Base-by-base conservation (phyloP, 371 early-diverging fungal species). In the Mucor irregularis region DNA sequence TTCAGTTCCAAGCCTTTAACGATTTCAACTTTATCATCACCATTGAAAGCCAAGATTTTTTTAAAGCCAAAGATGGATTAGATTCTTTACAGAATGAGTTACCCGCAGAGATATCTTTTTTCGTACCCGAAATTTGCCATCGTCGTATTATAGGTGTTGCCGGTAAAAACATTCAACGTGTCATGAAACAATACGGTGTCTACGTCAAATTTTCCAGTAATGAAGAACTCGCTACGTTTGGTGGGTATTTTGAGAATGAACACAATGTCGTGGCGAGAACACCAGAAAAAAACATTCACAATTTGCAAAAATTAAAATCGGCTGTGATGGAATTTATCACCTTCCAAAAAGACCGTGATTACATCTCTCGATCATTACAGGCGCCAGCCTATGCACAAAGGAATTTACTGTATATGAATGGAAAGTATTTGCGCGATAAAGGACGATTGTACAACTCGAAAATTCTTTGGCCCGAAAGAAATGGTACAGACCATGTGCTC, bases 181-280 rank as follows among this genome's bases (percentile, higher is more conserved):
- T 95, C 60, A 97, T 97, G 97, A 97, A 95, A 58, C 90, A 93
- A 62, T 92, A 87, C 60, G 95, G 94, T 22, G 96, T 97, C 3
- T 95, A 94, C 57, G 93, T 97, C 50, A 97, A 95, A 66, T 95
- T 95, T 64, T 86, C 87, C 28, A 92, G 88, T 53, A 82, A 88
- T 1, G 91, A 91, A 35, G 94, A 93, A 62, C 85, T 83, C 54
- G 83, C 85, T 11, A 72, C 78, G 5, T 66, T 89, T 14, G 91
- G 91, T 25, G 93, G 92, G 1, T 90, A 90, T 61, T 88, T 83
- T 56, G 91, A 90, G 61, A 89, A 87, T 62, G 77, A 82, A 43
- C 90, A 93, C 66, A 93, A 93, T 48, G 93, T 93, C 17, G 88
- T 93, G 21, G 91, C 91, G 4, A 76, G 93, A 26, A 93, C 93